Evolutionary conservation across 2,329 filamentous ascomycete species (phyloP), one percentile per base, ranked within the genome.

Genomic region (Purpureocillium takamizusanense): DNA sequence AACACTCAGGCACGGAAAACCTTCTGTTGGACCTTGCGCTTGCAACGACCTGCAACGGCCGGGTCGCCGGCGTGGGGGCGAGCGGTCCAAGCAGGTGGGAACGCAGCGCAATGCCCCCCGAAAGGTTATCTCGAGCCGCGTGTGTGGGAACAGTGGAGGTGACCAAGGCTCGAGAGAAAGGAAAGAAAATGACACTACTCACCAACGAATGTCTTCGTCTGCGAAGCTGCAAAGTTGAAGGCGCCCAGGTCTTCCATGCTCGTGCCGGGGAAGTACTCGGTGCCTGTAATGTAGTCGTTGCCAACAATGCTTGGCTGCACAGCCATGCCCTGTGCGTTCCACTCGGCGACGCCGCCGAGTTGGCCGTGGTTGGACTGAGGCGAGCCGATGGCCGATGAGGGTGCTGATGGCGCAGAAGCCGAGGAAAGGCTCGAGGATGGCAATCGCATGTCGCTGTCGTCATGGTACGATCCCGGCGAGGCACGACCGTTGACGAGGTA

Each of bases 381-480:
- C 16, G 81, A 85, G 40, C 78, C 78, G 44, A 80, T 73, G 38
- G 75, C 76, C 8, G 81, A 84, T 1, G 80, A 83, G 7, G 79
- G 67, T 4, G 76, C 76, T 37, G 81, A 84, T 37, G 66, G 74
- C 40, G 61, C 79, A 42, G 76, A 82, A 17, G 69, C 70, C 42
- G 72, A 78, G 43, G 71, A 86, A 44, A 72, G 69, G 53, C 70
- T 77, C 37, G 71, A 81, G 23, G 70, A 74, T 13, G 70, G 67
- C 17, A 72, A 52, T 42, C 62, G 60, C 53, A 70, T 55, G 15
- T 76, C 71, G 43, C 58, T 53, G 37, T 76, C 73, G 31, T 76
- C 74, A 15, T 59, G 51, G 47, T 69, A 74, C 45, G 67, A 59
- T 41, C 61, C 57, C 8, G 72, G 72, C 9, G 72, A 75, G 40